phyloP scores from a whole-genome alignment of 441 rosid genomes.

The Brassica hybrid region DNA sequence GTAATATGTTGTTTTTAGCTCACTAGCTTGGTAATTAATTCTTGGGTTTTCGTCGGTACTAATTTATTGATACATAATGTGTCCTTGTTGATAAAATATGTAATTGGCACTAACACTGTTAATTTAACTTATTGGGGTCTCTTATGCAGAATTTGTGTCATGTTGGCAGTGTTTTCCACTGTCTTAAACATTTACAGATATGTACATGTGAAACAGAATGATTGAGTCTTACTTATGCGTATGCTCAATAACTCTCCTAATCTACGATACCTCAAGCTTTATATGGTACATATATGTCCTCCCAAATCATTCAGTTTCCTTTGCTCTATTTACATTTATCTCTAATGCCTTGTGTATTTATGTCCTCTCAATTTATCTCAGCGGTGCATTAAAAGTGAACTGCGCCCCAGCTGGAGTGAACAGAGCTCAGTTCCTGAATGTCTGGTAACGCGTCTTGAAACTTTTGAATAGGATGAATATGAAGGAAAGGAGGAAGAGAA shows the following conservation, averaged over 20 bases:
- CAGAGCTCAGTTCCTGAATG: slow-evolving; percentile 7
- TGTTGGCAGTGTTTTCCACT: neutral
- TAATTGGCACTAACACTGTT: neutral
- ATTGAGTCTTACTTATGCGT: neutral
- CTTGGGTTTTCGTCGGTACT: neutral
- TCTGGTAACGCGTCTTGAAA: slow-evolving; percentile 15
- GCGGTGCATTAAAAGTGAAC: neutral
- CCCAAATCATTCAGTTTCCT: neutral
- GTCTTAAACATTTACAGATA: neutral
- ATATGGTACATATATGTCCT: neutral
- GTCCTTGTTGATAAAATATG: neutral
- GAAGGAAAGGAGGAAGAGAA: slow-evolving; percentile 9
- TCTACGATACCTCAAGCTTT: neutral
- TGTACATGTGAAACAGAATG: slow-evolving; percentile 3
- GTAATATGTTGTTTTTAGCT: slow-evolving; percentile 5
- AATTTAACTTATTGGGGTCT: neutral
- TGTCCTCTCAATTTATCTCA: neutral
- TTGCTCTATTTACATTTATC: too few relatives aligned
- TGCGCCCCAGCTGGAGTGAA: neutral
- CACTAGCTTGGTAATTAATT: neutral
- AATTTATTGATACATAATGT: neutral
- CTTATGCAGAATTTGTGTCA: neutral
- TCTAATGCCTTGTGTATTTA: neutral
- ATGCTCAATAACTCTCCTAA: neutral
- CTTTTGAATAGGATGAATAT: neutral